Base-by-base conservation (phyloP, 495 filamentous ascomycete genomes). In the Filosporella fistucella region DNA sequence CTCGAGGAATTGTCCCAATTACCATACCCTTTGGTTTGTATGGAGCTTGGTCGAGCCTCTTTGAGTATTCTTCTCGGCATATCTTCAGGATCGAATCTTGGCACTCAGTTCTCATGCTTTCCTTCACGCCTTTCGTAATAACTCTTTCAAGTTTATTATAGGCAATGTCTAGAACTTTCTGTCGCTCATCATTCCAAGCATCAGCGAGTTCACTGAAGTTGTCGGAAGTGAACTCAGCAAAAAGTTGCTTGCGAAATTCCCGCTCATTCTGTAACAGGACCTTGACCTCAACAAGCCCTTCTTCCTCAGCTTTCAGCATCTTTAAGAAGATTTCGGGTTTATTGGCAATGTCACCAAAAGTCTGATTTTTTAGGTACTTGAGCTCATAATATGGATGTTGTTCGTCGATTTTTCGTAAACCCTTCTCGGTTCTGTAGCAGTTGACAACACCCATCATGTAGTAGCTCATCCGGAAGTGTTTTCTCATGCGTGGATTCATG, bases 301-400 rank as follows among this genome's bases (percentile, higher is more conserved):
- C 93, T 55, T 89, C 83, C 65, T 98, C 93, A 3, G 93, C 93
- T 61, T 89, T 93, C 59, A 97, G 80, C 93, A 98, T 98, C 62
- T 88, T 85, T 13, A 98, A 68, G 58, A 88, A 97, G 37, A 94
- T 75, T 54, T 95, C 91, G 9, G 93, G 93, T 14, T 83, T 81
- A 17, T 75, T 77, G 6, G 88, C 86, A 51, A 97, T 80, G 49
- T 93, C 84, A 26, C 68, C 70, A 43, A 96, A 78, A 36, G 82
- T 85, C 60, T 95, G 89, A 55, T 93, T 87, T 29, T 87, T 78
- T 14, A 97, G 81, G 51, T 98, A 98, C 58, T 98, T 98, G 69
- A 98, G 91, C 63, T 96, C 93, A 63, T 96, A 96, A 64, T 93
- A 97, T 0, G 88, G 89, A 59, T 96, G 88, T 26, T 95, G 81